Evolutionary conservation across 352 stramenopile genomes (phyloP).

Genomic region (Salisapilia sapeloensis): DNA sequence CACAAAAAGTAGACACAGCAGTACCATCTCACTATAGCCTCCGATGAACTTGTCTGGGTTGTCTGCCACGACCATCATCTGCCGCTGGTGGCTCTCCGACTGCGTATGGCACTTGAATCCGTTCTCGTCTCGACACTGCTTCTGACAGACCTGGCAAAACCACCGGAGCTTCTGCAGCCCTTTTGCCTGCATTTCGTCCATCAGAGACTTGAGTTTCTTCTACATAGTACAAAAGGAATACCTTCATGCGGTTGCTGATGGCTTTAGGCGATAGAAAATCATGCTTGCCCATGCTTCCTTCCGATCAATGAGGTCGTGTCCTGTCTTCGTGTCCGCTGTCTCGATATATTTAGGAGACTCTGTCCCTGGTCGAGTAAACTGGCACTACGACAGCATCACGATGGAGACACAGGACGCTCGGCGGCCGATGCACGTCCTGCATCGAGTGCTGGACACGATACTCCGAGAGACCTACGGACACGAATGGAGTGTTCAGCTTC

Average conservation of each 20-base stretch:
- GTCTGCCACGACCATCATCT: slow-evolving; percentile 96
- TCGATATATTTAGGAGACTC: slow-evolving; percentile 8
- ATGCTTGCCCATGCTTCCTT: slow-evolving; percentile 48
- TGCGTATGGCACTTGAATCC: slow-evolving; percentile 99
- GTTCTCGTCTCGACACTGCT: slow-evolving; percentile 99
- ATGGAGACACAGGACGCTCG: slow-evolving; percentile 5
- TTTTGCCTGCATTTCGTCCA: slow-evolving; percentile 42
- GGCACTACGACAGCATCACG: slow-evolving; percentile 2
- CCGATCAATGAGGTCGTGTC: not conserved
- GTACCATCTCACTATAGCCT: slow-evolving; percentile 65
- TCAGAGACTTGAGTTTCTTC: too few relatives aligned
- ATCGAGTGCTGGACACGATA: slow-evolving; percentile 16
- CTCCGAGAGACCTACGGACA: slow-evolving; percentile 43
- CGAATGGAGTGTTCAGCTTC: slow-evolving; percentile 26
- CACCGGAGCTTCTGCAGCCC: slow-evolving; percentile 97
- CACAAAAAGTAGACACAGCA: not conserved
- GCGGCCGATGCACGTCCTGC: slow-evolving; percentile 3
- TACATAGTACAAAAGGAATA: too few relatives aligned
- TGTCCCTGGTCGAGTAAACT: not conserved
- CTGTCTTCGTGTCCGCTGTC: not conserved
- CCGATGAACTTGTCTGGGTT: slow-evolving; percentile 92
- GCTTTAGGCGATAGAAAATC: slow-evolving; percentile 78
- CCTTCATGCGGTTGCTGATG: slow-evolving; percentile 79
- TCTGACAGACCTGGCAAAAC: slow-evolving; percentile 98
- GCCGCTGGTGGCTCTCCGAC: slow-evolving; percentile 93